Evolutionary conservation across 805 yeast species (phyloP), one percentile per base, ranked within the genome.

Genomic region (Ogataea nitratoaversa): DNA sequence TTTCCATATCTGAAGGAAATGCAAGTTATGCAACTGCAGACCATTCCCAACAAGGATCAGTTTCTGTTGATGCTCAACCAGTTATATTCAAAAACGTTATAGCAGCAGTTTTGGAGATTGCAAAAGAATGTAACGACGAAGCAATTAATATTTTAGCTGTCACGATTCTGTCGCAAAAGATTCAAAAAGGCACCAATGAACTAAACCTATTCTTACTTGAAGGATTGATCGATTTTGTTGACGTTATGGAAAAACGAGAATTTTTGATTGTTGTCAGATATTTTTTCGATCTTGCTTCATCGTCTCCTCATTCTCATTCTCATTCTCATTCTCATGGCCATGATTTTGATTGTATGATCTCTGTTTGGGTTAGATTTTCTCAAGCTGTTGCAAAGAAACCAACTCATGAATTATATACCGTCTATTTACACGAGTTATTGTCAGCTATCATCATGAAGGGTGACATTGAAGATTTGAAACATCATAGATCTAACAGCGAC

Each of bases 141-240:
- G 74, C 85, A 14, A 83, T 91, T 23, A 77, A 84, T 14, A 80
- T 84, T 3, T 70, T 93, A 48, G 81, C 95, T 0, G 79, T 86
- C 12, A 82, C 96, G 0, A 79, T 93, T 29, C 69, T 93, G 41
- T 78, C 86, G 12, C 97, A 90, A 57, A 90, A 89, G 54, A 67
- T 81, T 5, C 50, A 49, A 31, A 68, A 65, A 31, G 61, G 63
- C 16, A 73, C 80, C 16, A 64, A 75, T 13, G 73, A 74, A 18
- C 65, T 80, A 34, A 84, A 83, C 30, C 63, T 66, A 2, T 57
- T 73, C 23, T 71, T 86, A 30, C 62, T 86, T 20, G 66, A 71
- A 29, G 90, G 89, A 0, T 66, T 86, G 30, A 74, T 82, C 1
- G 68, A 71, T 8, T 71, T 88, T 49, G 81, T 87, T 5, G 75